Evolutionary conservation across 164 flowering plant genomes (phyloP).

Genomic region (Annona cherimola): DNA sequence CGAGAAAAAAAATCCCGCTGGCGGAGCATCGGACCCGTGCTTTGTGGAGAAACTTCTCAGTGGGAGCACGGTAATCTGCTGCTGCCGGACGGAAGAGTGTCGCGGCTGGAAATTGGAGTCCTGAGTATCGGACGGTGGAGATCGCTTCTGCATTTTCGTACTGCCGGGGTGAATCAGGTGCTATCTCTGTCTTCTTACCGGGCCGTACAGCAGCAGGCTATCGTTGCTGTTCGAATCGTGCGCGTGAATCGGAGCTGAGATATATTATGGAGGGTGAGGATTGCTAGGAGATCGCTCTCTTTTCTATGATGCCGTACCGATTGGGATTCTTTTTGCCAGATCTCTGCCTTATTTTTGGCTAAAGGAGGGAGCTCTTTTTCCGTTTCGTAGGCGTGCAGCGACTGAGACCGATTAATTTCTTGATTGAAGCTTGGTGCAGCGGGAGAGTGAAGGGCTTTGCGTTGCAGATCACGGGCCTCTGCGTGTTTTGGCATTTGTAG

Average conservation of each 20-base stretch:
- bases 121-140: neutral
- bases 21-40: neutral
- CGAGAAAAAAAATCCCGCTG: neutral
- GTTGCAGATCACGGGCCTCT: constrained; percentile 2
- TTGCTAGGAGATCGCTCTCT: constrained; percentile 1
- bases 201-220: neutral
- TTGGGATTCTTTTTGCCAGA: neutral
- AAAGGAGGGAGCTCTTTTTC: neutral
- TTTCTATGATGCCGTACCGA: neutral
- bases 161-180: neutral
- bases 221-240: neutral
- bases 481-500: constrained; percentile 3
- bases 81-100: neutral
- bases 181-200: neutral
- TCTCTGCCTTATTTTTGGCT: neutral
- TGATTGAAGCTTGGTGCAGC: neutral
- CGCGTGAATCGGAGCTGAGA: neutral
- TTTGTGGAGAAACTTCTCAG: neutral
- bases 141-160: neutral
- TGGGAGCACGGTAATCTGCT: neutral
- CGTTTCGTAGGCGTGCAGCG: neutral
- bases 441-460: neutral
- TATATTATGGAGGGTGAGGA: neutral
- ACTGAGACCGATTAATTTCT: constrained; percentile 1
- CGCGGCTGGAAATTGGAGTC: neutral